Percentiles rank a stretch among this genome's conserved stretches.
Evolutionary conservation across 2,329 filamentous ascomycete species (phyloP).

Genomic region (Diaporthe helianthi): DNA sequence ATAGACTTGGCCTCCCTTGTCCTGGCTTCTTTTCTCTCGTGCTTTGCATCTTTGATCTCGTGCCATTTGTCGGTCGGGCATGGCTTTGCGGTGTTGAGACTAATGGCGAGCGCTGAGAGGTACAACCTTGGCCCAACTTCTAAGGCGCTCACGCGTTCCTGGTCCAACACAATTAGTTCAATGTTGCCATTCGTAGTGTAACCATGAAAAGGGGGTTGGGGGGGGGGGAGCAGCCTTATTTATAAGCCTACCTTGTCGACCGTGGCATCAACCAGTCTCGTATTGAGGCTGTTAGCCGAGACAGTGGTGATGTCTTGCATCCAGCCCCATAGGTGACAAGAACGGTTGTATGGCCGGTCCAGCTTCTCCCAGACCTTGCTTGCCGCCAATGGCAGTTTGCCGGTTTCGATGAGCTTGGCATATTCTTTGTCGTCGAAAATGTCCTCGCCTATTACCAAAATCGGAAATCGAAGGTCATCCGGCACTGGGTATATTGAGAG

Average conservation of each 20-base stretch:
- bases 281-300: slow-evolving; percentile 73
- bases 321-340: slow-evolving; percentile 79
- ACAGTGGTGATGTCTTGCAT: slow-evolving; percentile 67
- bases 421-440: slow-evolving; percentile 45
- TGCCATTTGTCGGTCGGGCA: slow-evolving; percentile 34
- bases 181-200: not conserved
- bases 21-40: slow-evolving; percentile 32
- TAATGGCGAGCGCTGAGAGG: slow-evolving; percentile 31
- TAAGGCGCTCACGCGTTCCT: slow-evolving; percentile 27
- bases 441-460: slow-evolving; percentile 60
- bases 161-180: not conserved
- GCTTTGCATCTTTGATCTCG: slow-evolving; percentile 34
- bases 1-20: slow-evolving; percentile 33
- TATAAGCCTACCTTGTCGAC: slow-evolving; percentile 25
- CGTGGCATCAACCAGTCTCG: slow-evolving; percentile 65
- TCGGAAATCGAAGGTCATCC: slow-evolving; percentile 57
- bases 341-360: slow-evolving; percentile 59
- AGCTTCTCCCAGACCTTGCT: slow-evolving; percentile 38
- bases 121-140: slow-evolving; percentile 31
- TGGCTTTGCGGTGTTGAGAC: slow-evolving; percentile 33
- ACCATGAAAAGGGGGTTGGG: no score
- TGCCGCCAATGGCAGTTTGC: slow-evolving; percentile 60
- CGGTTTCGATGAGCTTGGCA: slow-evolving; percentile 45
- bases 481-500: slow-evolving; percentile 50
- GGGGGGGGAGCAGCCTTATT: no score